These are phyloP conservation scores for Tremella mesenterica DNA, from an alignment of 768 basidiomycete species.

Conservation along the genomic window DNA sequence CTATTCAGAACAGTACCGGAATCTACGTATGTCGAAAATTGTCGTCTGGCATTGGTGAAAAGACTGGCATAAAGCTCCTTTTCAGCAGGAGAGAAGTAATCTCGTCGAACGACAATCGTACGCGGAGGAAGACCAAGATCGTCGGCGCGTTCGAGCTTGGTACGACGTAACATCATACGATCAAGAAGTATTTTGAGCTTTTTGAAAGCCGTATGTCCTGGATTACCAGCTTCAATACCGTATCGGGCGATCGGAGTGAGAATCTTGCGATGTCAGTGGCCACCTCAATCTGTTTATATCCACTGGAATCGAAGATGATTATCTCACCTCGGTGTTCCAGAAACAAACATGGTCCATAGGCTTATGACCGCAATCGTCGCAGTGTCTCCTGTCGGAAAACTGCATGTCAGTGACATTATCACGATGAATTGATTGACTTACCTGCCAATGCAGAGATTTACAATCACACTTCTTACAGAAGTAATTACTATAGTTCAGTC, in stretches of 20 bases:
- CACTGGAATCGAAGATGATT: not conserved
- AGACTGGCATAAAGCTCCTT: slow-evolving; percentile 87
- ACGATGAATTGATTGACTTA: slow-evolving; percentile 4
- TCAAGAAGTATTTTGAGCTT: slow-evolving; percentile 83
- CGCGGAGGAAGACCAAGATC: slow-evolving; percentile 92
- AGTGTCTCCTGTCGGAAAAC: slow-evolving; percentile 70
- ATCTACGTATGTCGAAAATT: slow-evolving; percentile 81
- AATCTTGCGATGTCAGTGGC: slow-evolving; percentile 67
- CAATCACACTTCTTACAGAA: slow-evolving; percentile 72
- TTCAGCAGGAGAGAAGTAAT: slow-evolving; percentile 93
- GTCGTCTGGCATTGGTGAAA: slow-evolving; percentile 84
- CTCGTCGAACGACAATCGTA: slow-evolving; percentile 74
- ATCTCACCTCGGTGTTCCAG: slow-evolving; percentile 48
- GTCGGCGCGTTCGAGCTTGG: slow-evolving; percentile 84
- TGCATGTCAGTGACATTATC: too few relatives aligned
- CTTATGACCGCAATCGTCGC: slow-evolving; percentile 55
- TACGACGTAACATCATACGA: slow-evolving; percentile 79
- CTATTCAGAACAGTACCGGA: slow-evolving; percentile 87
- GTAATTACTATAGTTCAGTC: slow-evolving; percentile 29
- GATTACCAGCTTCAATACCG: slow-evolving; percentile 59
- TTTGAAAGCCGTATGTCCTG: slow-evolving; percentile 76
- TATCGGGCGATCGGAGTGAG: slow-evolving; percentile 84
- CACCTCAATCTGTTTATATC: not conserved
- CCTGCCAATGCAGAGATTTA: slow-evolving; percentile 92
- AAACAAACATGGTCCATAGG: slow-evolving; percentile 64